Percentiles rank a stretch among this genome's conserved stretches.
Evolutionary conservation across 148 eudicot genomes (phyloP).

Genomic region (Rhododendron mucronatum): DNA sequence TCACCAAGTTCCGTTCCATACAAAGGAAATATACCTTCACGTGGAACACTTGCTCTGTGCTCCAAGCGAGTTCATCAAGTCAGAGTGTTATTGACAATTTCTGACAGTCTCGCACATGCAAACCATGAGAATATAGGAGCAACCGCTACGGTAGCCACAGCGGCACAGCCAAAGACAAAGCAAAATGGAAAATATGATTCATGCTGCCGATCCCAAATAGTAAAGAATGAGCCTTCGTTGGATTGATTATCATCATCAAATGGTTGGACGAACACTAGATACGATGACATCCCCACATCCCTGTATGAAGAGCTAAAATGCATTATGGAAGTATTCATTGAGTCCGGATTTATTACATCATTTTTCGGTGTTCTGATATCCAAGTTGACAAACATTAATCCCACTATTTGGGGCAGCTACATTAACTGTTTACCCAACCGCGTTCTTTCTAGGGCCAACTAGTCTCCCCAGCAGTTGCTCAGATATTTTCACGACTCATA

Average conservation of each 20-base stretch:
- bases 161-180: background rate
- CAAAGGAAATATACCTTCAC: background rate
- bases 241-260: background rate
- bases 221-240: background rate
- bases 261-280: background rate
- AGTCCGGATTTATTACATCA: background rate
- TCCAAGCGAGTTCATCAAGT: background rate
- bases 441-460: background rate
- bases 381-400: background rate
- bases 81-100: background rate
- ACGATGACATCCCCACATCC: too few relatives aligned
- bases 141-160: background rate
- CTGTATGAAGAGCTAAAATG: background rate
- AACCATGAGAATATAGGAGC: background rate
- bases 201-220: background rate
- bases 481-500: background rate
- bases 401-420: slow-evolving; percentile 1
- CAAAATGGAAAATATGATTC: background rate
- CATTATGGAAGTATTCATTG: background rate
- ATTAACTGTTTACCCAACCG: background rate
- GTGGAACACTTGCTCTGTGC: background rate
- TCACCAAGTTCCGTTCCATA: background rate
- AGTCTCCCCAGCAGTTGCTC: background rate
- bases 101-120: background rate
- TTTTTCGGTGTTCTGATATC: background rate